Conservation (phyloP, 768 basidiomycete species). For the Suillus lakei region DNA sequence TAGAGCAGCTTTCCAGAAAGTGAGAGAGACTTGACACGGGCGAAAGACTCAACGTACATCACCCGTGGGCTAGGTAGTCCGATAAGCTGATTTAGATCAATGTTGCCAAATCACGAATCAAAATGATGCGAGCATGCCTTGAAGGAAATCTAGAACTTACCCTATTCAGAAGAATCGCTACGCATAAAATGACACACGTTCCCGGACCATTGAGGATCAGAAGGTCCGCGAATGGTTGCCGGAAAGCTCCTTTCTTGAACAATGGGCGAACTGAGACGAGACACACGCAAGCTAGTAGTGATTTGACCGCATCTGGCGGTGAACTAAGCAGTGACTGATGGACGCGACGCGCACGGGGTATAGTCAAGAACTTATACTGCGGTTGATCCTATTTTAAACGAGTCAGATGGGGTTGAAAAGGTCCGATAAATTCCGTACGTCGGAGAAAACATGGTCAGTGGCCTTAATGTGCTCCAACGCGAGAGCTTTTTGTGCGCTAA, state of each 20-base stretch:
- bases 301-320: constrained; percentile 63
- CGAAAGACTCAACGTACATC: constrained; percentile 94
- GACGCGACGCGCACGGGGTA: constrained; percentile 89
- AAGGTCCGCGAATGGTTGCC: constrained; percentile 63
- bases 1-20: constrained; percentile 83
- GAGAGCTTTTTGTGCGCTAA: constrained; percentile 75
- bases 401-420: not conserved
- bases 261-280: constrained; percentile 61
- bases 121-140: not conserved
- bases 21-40: constrained; percentile 80
- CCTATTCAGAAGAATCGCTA: constrained; percentile 71
- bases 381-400: not conserved
- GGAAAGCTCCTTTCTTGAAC: constrained; percentile 21
- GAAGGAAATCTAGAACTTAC: constrained; percentile 45
- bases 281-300: constrained; percentile 65
- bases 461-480: constrained; percentile 57
- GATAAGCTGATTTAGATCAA: constrained; percentile 58
- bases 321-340: constrained; percentile 80
- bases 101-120: constrained; percentile 14
- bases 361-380: constrained; percentile 57
- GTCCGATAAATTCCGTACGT: constrained; percentile 14
- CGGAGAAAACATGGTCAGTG: not conserved
- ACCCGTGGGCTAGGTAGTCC: constrained; percentile 71
- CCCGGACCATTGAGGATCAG: constrained; percentile 95
- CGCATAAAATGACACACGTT: constrained; percentile 82